Evolutionary conservation across 306 rosid genomes (phyloP), one percentile per base, ranked within the genome.

Genomic region (Vigna angularis): DNA sequence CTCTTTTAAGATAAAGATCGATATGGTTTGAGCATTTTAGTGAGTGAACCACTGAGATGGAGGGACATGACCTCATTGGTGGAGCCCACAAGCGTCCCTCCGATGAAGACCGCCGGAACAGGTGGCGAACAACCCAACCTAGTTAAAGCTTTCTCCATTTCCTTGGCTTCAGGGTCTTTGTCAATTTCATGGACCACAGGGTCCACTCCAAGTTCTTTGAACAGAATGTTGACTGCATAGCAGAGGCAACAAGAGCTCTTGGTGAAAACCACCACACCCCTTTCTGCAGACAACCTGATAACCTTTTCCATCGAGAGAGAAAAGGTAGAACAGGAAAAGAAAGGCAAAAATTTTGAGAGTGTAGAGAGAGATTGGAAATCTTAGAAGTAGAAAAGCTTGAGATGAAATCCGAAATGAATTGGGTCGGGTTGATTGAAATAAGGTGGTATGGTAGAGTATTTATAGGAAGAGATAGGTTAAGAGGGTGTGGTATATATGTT

Each of bases 21-120:
- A 50, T 78, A 88, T 59, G 93, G 91, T 74, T 79, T 86, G 5
- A 96, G 87, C 48, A 81, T 65, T 68, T 71, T 81, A 70, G 38
- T 81, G 28, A 96, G 89, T 15, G 75, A 72, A 40, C 99, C 98
- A 61, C 95, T 85, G 0, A 96, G 91, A 87, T 96, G 99, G 40
- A 90, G 96, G 38, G 99, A 96, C 99, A 96, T 96, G 78, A 96
- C 95, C 84, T 96, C 99, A 70, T 96, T 96, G 55, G 98, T 96
- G 70, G 99, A 96, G 12, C 99, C 99, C 49, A 96, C 90, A 1
- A 96, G 82, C 65, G 56, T 82, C 34, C 99, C 99, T n/a, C 90
- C 98, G 6, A 96, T 96, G 96, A 93, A 96, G 24, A 96, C 99
- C 0, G 94, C 97, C 0, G 99, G 99, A 9, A 96, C 88, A 2